These are phyloP conservation scores for Eutrema yunnanense DNA, from an alignment of 345 rosid species.

Conservation along the genomic window DNA sequence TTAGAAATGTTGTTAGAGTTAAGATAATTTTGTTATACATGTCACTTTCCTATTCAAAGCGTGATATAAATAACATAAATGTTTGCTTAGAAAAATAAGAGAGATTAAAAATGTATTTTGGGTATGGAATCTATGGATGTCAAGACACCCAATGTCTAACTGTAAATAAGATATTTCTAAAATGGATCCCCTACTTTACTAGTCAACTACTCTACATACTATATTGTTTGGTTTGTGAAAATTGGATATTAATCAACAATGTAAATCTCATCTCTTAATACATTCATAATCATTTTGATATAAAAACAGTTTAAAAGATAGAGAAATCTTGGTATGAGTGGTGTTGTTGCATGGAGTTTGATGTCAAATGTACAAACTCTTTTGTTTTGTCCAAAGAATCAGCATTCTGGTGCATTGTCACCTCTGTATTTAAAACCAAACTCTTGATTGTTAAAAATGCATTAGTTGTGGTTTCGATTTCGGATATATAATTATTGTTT, in stretches of 20 bases:
- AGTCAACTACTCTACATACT: not conserved
- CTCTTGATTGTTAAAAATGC: too few relatives aligned
- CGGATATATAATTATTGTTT: too few relatives aligned
- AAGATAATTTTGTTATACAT: conserved; percentile 8
- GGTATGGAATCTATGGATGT: conserved; percentile 2
- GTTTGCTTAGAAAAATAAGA: not conserved
- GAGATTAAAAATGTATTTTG: not conserved
- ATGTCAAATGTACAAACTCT: too few relatives aligned
- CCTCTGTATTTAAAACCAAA: too few relatives aligned
- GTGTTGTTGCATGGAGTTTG: too few relatives aligned
- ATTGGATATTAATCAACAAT: not conserved
- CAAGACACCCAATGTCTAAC: conserved; percentile 8
- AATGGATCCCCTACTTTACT: not conserved
- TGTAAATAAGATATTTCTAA: not conserved
- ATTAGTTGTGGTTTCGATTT: too few relatives aligned
- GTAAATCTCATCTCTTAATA: not conserved
- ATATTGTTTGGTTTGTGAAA: not conserved
- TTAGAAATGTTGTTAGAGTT: not conserved
- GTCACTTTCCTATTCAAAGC: conserved; percentile 2
- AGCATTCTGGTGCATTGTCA: too few relatives aligned
- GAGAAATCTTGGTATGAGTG: not conserved
- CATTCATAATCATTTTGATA: not conserved
- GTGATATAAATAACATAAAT: not conserved
- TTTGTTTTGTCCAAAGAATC: too few relatives aligned
- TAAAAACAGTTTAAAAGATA: not conserved